A percentile compares a stretch with the other conserved stretches of the same genome.
Evolutionary conservation across 2,329 filamentous ascomycete genomes (phyloP).

Genomic region (Raffaelea deltoideospora): DNA sequence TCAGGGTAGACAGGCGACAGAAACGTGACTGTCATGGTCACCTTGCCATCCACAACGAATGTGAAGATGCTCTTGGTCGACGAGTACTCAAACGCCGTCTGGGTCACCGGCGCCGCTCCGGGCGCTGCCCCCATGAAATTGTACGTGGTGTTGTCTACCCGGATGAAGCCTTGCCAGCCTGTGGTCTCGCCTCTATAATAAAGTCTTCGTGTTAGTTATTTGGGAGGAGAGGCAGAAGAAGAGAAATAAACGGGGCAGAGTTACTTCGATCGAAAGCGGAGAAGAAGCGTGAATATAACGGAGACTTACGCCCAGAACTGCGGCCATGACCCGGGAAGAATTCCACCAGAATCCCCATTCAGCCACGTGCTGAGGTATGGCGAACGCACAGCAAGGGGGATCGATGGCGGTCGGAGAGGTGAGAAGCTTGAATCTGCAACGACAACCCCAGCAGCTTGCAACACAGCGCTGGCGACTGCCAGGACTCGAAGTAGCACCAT

Average conservation of each 20-base stretch:
- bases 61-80: conserved; percentile 58
- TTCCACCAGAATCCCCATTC: conserved; percentile 44
- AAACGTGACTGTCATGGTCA: conserved; percentile 54
- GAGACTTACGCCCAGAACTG: conserved; percentile 48
- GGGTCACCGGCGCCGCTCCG: conserved; percentile 34
- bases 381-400: conserved; percentile 56
- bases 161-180: conserved; percentile 55
- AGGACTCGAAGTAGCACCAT: not conserved
- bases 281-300: too few relatives aligned
- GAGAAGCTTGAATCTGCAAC: conserved; percentile 12
- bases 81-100: conserved; percentile 53
- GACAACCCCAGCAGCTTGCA: not conserved
- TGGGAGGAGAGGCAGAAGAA: not conserved
- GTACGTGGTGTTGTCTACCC: conserved; percentile 48
- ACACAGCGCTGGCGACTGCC: not conserved
- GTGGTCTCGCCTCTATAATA: conserved; percentile 32
- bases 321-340: conserved; percentile 55
- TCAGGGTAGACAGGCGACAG: conserved; percentile 53
- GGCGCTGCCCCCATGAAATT: conserved; percentile 52
- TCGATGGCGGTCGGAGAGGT: conserved; percentile 17
- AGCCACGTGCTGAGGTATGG: conserved; percentile 64
- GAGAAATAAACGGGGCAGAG: not conserved
- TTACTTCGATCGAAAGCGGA: not conserved
- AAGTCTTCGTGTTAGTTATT: not conserved
- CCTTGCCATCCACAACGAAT: conserved; percentile 44